Evolutionary conservation across 257 asterid species (phyloP), one percentile per base, ranked within the genome.

Genomic region (Voacanga thouarsii): DNA sequence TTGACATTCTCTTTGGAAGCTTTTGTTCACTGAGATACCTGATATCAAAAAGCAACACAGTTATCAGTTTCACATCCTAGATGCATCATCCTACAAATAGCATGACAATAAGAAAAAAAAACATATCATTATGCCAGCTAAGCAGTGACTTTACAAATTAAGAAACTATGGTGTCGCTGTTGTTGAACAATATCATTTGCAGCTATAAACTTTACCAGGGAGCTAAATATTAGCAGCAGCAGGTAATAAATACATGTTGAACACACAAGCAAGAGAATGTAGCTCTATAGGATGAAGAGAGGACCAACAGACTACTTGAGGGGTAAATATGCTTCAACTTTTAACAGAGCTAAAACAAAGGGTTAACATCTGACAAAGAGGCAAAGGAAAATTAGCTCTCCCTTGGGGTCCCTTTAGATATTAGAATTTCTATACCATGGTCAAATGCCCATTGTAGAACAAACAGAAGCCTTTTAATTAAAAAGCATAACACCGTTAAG

Each of bases 11-110:
- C 85, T 84, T 82, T 21, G 99, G 96, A 55, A 91, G 93, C 89
- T 86, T 89, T 77, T 84, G 95, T 78, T 92, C 95, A 50, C 92
- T 89, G 80, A 96, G 92, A 89, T 89, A 96, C 88, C 99, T 96
- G 86, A 83, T 72, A n/a, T 74, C 70, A 81, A 73, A 57, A 33
- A 50, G 71, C 73, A 75, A 71, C 69, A 81, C 71, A 55, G 79
- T 12, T 66, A 78, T 72, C 51, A 63, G 64, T 50, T 78, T 69
- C 69, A 24, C 45, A 47, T 55, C 70, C 80, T 28, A 70, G 57
- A 76, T 59, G 11, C 56, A 21, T n/a, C 14, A 19, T 18, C 65
- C 39, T 53, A 41, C 16, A 7, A 12, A 49, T 68, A 57, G 47
- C 60, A 26, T 10, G 64, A 24, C 0, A 45, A 33, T 1, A 18